A percentile compares a stretch with the other conserved stretches of the same genome.
These are phyloP conservation scores for Populus hybrid DNA, from an alignment of 441 rosid genomes.

Conservation along the genomic window DNA sequence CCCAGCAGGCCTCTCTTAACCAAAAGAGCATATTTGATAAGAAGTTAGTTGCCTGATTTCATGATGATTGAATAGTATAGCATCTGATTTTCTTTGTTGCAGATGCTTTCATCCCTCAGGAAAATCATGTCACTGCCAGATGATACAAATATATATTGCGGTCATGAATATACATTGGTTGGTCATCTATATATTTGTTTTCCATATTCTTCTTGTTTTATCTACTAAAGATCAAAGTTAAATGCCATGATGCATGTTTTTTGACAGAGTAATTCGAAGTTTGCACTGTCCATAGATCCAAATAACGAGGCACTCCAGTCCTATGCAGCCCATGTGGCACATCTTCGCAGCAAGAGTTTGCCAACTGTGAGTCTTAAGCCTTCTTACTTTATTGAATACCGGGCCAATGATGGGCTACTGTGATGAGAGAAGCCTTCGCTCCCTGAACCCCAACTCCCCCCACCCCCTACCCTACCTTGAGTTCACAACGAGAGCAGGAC, in stretches of 20 bases:
- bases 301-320: slow-evolving; percentile 74
- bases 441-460: neutral
- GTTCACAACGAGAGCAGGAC: neutral
- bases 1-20: neutral
- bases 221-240: slow-evolving; percentile 6
- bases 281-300: slow-evolving; percentile 89
- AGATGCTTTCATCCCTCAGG: slow-evolving; percentile 80
- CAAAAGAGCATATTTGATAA: neutral
- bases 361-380: slow-evolving; percentile 60
- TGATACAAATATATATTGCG: slow-evolving; percentile 74
- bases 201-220: neutral
- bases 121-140: slow-evolving; percentile 76
- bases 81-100: slow-evolving; percentile 23
- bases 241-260: slow-evolving; percentile 5
- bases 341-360: slow-evolving; percentile 72
- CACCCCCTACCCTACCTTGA: neutral
- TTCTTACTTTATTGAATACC: neutral
- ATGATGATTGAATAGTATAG: neutral
- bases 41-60: neutral
- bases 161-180: slow-evolving; percentile 91
- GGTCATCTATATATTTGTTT: slow-evolving; percentile 23
- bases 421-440: neutral
- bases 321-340: slow-evolving; percentile 72
- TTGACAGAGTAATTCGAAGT: slow-evolving; percentile 82
- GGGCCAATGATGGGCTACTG: neutral